These are phyloP conservation scores for Avena atlantica DNA, from an alignment of 176 grass and related monocot species.

Conservation along the genomic window DNA sequence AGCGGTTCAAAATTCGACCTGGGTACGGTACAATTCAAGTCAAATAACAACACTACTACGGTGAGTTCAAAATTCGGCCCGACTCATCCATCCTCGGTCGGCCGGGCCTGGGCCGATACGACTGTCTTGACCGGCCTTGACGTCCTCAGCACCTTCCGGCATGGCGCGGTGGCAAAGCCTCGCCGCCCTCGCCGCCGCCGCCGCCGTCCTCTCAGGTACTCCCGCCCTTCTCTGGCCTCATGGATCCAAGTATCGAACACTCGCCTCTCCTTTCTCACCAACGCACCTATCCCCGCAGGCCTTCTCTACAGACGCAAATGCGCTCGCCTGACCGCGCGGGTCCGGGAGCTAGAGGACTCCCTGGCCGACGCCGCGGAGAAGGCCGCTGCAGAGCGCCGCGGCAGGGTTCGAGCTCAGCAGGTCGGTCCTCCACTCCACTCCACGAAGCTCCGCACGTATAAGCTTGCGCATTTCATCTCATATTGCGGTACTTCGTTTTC, in stretches of 20 bases:
- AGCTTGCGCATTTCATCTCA: not conserved
- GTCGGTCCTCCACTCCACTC: slow-evolving; percentile 24
- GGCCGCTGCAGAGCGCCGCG: slow-evolving; percentile 75
- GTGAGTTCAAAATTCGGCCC: not conserved
- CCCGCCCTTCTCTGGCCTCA: not conserved
- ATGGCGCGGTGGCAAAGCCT: slow-evolving; percentile 54
- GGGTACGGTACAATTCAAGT: too few relatives aligned
- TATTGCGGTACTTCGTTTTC: not conserved
- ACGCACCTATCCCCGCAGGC: slow-evolving; percentile 36
- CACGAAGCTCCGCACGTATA: not conserved
- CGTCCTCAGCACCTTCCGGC: not conserved
- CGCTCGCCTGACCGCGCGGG: slow-evolving; percentile 38
- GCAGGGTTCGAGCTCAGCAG: slow-evolving; percentile 80
- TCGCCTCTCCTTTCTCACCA: not conserved
- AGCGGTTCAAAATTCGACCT: too few relatives aligned
- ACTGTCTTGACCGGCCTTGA: not conserved
- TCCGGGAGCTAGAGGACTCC: slow-evolving; percentile 64
- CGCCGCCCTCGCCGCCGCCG: slow-evolving; percentile 40
- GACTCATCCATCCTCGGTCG: not conserved
- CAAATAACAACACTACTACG: not conserved
- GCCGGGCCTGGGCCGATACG: not conserved
- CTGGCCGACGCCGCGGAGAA: slow-evolving; percentile 59
- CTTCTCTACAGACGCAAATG: slow-evolving; percentile 58
- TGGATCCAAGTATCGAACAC: not conserved
- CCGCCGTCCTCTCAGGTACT: slow-evolving; percentile 60